Evolutionary conservation across 352 stramenopile genomes (phyloP).

Genomic region (Phytophthora palmivora): DNA sequence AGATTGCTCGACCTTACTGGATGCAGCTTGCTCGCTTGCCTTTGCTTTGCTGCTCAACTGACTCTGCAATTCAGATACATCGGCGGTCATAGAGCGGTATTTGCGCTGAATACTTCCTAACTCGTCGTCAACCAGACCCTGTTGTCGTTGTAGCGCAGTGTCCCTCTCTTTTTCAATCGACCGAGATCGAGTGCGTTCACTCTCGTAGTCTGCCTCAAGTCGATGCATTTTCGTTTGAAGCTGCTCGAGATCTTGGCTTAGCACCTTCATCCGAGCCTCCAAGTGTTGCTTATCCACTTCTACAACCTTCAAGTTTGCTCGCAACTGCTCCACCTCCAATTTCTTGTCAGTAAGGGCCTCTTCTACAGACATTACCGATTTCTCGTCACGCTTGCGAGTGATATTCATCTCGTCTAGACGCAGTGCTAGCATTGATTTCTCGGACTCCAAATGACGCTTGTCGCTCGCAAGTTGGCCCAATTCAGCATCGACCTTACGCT

Average conservation of each 20-base stretch:
- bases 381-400: slow-evolving; percentile 28
- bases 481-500: slow-evolving; percentile 33
- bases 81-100: slow-evolving; percentile 22
- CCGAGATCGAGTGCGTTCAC: slow-evolving; percentile 34
- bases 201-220: slow-evolving; percentile 37
- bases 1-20: slow-evolving; percentile 40
- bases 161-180: slow-evolving; percentile 50
- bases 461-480: slow-evolving; percentile 44
- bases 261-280: slow-evolving; percentile 24
- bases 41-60: slow-evolving; percentile 49
- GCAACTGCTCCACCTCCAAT: slow-evolving; percentile 60
- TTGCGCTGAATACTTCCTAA: slow-evolving; percentile 39
- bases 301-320: slow-evolving; percentile 38
- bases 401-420: slow-evolving; percentile 33
- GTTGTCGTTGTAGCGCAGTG: slow-evolving; percentile 31
- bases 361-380: slow-evolving; percentile 20
- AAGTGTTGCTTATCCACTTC: slow-evolving; percentile 54
- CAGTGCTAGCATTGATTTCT: slow-evolving; percentile 34
- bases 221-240: slow-evolving; percentile 32
- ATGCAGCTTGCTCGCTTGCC: slow-evolving; percentile 47
- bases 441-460: slow-evolving; percentile 43
- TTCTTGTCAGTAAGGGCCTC: slow-evolving; percentile 43
- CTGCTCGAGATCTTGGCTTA: slow-evolving; percentile 48
- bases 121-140: slow-evolving; percentile 41
- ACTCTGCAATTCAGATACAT: slow-evolving; percentile 41